A percentile compares a stretch with the other conserved stretches of the same genome.
Conservation (phyloP, 2,329 filamentous ascomycete species). For the Chaetoscypha palmicola region DNA sequence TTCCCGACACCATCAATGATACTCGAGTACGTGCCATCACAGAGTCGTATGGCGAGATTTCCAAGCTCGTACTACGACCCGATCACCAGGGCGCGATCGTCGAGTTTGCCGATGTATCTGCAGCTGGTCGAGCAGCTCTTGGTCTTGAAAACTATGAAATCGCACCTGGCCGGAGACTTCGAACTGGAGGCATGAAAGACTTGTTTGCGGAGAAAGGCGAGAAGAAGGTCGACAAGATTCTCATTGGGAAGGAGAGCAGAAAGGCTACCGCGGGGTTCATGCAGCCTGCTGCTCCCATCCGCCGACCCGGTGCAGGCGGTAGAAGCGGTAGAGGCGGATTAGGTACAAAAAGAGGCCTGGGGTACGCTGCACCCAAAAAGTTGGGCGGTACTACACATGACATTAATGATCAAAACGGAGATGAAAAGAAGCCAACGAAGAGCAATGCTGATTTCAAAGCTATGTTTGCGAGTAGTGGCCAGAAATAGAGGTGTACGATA, state of each 20-base stretch:
- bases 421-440: constrained; percentile 33
- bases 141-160: constrained; percentile 50
- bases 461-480: constrained; percentile 24
- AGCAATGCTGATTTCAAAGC: constrained; percentile 54
- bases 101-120: constrained; percentile 62
- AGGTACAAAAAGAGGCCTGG: constrained; percentile 31
- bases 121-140: constrained; percentile 65
- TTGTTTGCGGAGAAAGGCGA: constrained; percentile 46
- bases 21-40: constrained; percentile 69
- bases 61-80: constrained; percentile 72
- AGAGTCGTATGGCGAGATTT: constrained; percentile 61
- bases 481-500: neutral
- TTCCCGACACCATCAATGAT: constrained; percentile 91
- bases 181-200: constrained; percentile 47
- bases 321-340: constrained; percentile 31
- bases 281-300: constrained; percentile 25
- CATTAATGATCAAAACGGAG: neutral
- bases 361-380: constrained; percentile 19
- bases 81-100: constrained; percentile 80
- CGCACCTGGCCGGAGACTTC: constrained; percentile 43
- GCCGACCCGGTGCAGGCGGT: constrained; percentile 30
- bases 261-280: constrained; percentile 33
- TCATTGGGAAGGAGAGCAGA: constrained; percentile 27
- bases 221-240: constrained; percentile 37
- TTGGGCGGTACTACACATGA: constrained; percentile 6